These are phyloP conservation scores for Magnaporthiopsis incrustans DNA, from an alignment of 2,329 filamentous ascomycete genomes.

Conservation along the genomic window DNA sequence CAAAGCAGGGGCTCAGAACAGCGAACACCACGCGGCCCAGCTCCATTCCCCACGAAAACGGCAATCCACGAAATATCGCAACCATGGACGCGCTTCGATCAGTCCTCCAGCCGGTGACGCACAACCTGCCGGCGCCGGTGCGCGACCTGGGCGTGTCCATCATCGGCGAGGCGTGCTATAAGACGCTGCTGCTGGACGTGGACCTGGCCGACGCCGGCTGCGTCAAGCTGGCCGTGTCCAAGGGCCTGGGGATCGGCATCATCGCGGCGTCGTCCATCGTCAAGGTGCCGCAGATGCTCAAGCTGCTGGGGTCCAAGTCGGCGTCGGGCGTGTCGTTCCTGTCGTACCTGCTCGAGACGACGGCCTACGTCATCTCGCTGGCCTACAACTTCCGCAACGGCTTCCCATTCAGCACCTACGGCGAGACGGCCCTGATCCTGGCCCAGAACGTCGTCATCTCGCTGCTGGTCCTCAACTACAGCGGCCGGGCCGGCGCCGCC, in stretches of 20 bases:
- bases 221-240: slow-evolving; percentile 83
- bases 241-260: slow-evolving; percentile 88
- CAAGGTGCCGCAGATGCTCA: slow-evolving; percentile 95
- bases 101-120: slow-evolving; percentile 60
- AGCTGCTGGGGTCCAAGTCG: slow-evolving; percentile 74
- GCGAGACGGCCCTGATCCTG: slow-evolving; percentile 87
- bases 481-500: slow-evolving; percentile 57
- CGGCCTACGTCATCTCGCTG: slow-evolving; percentile 77
- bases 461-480: slow-evolving; percentile 78
- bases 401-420: slow-evolving; percentile 94
- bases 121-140: slow-evolving; percentile 66
- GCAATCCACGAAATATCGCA: background rate
- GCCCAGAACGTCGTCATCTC: slow-evolving; percentile 89
- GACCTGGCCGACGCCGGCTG: slow-evolving; percentile 70
- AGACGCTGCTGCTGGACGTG: slow-evolving; percentile 75
- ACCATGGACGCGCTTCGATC: slow-evolving; percentile 55
- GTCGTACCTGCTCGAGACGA: slow-evolving; percentile 86
- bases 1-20: background rate
- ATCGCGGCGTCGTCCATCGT: slow-evolving; percentile 84
- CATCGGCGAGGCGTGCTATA: slow-evolving; percentile 79
- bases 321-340: slow-evolving; percentile 81
- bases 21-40: background rate
- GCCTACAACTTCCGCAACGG: slow-evolving; percentile 87
- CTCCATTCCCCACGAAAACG: background rate
- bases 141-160: slow-evolving; percentile 69